Conservation (phyloP, 345 rosid species). For the Euphorbia pulcherrima region DNA sequence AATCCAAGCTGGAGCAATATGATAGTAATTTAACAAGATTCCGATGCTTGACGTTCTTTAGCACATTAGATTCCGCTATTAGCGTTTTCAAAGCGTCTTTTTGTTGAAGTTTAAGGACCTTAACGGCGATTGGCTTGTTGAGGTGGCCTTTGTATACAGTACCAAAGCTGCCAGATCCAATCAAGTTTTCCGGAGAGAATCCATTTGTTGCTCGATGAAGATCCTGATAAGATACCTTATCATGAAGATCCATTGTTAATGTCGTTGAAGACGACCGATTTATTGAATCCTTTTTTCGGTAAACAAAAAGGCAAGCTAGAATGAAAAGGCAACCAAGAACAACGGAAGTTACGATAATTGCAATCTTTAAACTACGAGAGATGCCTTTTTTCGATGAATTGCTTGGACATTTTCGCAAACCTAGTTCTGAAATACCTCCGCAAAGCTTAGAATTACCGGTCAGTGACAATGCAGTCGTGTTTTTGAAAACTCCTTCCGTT, state of each 20-base stretch:
- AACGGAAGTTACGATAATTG: neutral
- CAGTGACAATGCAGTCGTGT: constrained; percentile 27
- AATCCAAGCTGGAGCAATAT: neutral
- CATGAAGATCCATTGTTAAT: neutral
- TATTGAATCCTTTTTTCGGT: neutral
- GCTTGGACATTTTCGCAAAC: constrained; percentile 16
- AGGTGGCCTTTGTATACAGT: constrained; percentile 16
- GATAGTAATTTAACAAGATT: neutral
- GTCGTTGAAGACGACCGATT: neutral
- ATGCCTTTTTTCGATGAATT: neutral
- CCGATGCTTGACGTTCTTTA: neutral
- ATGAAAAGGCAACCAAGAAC: neutral
- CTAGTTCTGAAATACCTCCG: constrained; percentile 26
- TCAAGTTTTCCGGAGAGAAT: constrained; percentile 10
- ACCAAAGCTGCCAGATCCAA: constrained; percentile 6
- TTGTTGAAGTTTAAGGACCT: constrained; percentile 14
- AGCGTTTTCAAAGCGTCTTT: constrained; percentile 15
- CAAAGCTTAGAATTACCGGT: constrained; percentile 32
- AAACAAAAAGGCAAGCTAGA: neutral
- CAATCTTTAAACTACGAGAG: neutral
- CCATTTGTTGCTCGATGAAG: constrained; percentile 1
- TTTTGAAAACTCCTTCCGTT: constrained; percentile 28
- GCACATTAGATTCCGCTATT: constrained; percentile 9
- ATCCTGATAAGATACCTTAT: constrained; percentile 14
- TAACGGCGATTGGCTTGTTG: neutral